phyloP scores from a whole-genome alignment of 371 early-diverging fungal genomes.

The Encephalitozoon intestinalis region DNA sequence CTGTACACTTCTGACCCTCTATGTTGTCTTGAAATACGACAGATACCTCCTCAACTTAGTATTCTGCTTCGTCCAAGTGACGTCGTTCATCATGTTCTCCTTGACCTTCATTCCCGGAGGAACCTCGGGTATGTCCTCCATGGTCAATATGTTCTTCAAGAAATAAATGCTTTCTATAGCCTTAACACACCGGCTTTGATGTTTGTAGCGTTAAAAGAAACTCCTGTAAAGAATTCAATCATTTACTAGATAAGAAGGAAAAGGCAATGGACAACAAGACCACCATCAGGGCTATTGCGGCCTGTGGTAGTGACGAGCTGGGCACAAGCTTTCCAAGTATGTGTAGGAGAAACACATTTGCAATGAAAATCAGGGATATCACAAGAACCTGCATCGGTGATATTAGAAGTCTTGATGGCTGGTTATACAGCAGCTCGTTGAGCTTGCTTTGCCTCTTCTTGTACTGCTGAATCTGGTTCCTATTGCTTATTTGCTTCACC shows the following conservation, averaged over 20 bases:
- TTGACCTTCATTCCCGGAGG: slow-evolving; percentile 56
- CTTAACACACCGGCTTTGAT: not conserved
- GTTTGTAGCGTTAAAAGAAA: not conserved
- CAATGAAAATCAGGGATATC: slow-evolving; percentile 57
- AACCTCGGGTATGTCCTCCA: slow-evolving; percentile 41
- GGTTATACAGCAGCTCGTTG: slow-evolving; percentile 25
- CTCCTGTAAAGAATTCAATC: not conserved
- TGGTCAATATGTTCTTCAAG: slow-evolving; percentile 37
- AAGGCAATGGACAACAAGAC: slow-evolving; percentile 28
- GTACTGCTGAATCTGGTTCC: slow-evolving; percentile 17
- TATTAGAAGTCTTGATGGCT: slow-evolving; percentile 14
- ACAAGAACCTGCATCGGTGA: slow-evolving; percentile 57
- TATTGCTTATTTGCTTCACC: not conserved
- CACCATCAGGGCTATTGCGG: slow-evolving; percentile 39
- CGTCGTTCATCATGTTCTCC: slow-evolving; percentile 47
- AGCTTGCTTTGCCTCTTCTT: slow-evolving; percentile 34
- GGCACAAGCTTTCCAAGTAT: slow-evolving; percentile 55
- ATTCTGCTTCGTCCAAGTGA: slow-evolving; percentile 39
- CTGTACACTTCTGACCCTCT: slow-evolving; percentile 45
- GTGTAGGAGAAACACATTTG: slow-evolving; percentile 56
- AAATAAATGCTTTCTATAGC: slow-evolving; percentile 25
- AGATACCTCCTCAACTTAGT: slow-evolving; percentile 37
- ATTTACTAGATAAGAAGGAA: slow-evolving; percentile 23
- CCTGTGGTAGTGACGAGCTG: slow-evolving; percentile 35
- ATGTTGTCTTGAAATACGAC: slow-evolving; percentile 20